phyloP scores from a whole-genome alignment of 805 yeast genomes.

The Limtongozyma cylindracea region DNA sequence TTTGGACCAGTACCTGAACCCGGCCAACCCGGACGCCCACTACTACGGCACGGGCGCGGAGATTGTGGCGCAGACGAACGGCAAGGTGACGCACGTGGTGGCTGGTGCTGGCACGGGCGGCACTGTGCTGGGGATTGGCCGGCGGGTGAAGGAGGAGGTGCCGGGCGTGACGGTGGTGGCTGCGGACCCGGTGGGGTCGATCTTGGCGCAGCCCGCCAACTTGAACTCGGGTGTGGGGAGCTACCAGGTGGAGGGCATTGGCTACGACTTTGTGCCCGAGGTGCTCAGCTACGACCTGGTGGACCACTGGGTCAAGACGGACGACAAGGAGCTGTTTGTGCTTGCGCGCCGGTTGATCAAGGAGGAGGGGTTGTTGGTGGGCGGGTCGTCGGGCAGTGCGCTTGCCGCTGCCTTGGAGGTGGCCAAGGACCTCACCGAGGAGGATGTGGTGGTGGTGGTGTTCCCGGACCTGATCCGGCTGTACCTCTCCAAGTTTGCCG shows the following conservation, averaged over 20 bases:
- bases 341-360: slow-evolving; percentile 62
- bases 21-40: slow-evolving; percentile 65
- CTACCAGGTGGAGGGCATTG: slow-evolving; percentile 77
- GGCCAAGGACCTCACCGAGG: slow-evolving; percentile 41
- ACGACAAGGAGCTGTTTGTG: slow-evolving; percentile 55
- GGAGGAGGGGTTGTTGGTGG: slow-evolving; percentile 71
- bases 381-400: slow-evolving; percentile 79
- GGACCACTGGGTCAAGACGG: slow-evolving; percentile 71
- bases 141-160: slow-evolving; percentile 49
- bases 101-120: slow-evolving; percentile 97
- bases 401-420: slow-evolving; percentile 55
- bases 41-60: slow-evolving; percentile 68
- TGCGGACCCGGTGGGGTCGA: slow-evolving; percentile 77
- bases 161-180: slow-evolving; percentile 36
- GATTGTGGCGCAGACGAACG: slow-evolving; percentile 59
- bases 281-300: slow-evolving; percentile 41
- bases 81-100: slow-evolving; percentile 45
- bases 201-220: slow-evolving; percentile 55
- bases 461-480: slow-evolving; percentile 79
- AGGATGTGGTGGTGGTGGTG: slow-evolving; percentile 54
- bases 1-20: slow-evolving; percentile 61
- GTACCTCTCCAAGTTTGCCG: slow-evolving; percentile 67
- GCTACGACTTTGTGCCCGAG: slow-evolving; percentile 72
- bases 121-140: slow-evolving; percentile 80
- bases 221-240: slow-evolving; percentile 31